Conservation (phyloP, 371 early-diverging fungal genomes). For the Rhizopus sp. region DNA sequence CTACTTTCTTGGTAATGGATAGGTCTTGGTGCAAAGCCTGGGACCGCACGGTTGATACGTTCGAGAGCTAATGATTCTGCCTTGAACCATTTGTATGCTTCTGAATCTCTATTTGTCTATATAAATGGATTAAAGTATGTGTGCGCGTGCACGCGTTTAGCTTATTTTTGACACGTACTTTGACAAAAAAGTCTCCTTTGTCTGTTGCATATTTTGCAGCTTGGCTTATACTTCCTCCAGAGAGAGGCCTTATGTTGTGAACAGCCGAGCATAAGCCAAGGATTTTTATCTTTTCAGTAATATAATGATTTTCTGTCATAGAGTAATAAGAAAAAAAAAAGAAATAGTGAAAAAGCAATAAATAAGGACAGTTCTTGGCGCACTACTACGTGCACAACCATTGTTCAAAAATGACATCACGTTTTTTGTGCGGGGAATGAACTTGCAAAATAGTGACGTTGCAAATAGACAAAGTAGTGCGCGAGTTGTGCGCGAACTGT, state of each 20-base stretch:
- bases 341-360: no score
- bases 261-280: slow-evolving; percentile 4
- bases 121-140: not conserved
- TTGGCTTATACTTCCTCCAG: slow-evolving; percentile 23
- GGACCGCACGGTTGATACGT: slow-evolving; percentile 15
- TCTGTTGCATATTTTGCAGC: slow-evolving; percentile 19
- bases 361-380: no score
- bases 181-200: slow-evolving; percentile 21
- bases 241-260: not conserved
- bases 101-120: slow-evolving; percentile 8
- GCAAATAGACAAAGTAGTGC: no score
- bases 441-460: no score
- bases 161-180: slow-evolving; percentile 4
- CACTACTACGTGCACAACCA: no score
- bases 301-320: slow-evolving; percentile 1
- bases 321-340: no score
- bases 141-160: not conserved
- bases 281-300: slow-evolving; percentile 11
- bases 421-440: no score
- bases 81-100: slow-evolving; percentile 15
- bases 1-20: slow-evolving; percentile 5
- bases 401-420: no score
- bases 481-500: no score
- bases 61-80: slow-evolving; percentile 22
- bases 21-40: slow-evolving; percentile 18